Conservation (phyloP, 306 rosid species). For the Sicyos baderoa region DNA sequence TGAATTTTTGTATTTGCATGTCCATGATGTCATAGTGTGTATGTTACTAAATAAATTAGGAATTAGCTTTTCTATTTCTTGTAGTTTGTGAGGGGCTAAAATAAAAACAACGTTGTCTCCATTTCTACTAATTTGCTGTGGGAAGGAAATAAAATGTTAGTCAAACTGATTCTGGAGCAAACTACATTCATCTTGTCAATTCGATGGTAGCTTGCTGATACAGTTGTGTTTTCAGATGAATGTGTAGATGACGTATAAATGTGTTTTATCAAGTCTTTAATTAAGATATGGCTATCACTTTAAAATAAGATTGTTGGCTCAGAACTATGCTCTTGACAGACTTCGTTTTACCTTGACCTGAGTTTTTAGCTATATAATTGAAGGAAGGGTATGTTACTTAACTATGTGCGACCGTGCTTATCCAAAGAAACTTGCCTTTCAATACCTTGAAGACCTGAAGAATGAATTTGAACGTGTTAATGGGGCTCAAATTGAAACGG, state of each 20-base stretch:
- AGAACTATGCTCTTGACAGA: neutral
- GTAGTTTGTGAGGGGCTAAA: neutral
- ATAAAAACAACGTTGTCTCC: neutral
- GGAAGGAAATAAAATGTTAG: neutral
- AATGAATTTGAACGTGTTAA: conserved; percentile 93
- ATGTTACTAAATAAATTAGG: neutral
- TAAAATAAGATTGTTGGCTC: neutral
- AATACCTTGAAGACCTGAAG: conserved; percentile 95
- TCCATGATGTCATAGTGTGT: conserved; percentile 1
- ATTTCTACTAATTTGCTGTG: neutral
- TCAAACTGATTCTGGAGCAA: neutral
- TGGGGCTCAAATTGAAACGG: conserved; percentile 92
- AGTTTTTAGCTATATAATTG: conserved; percentile 65
- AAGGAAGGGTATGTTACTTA: conserved; percentile 96
- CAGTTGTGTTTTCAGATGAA: neutral
- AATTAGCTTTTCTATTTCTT: neutral
- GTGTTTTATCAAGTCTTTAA: neutral
- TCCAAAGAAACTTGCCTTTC: conserved; percentile 98
- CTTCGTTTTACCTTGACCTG: conserved; percentile 48
- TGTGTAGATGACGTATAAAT: neutral
- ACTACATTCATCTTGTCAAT: neutral
- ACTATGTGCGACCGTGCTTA: conserved; percentile 97
- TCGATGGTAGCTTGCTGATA: neutral
- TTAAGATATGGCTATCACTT: neutral
- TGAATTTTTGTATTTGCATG: neutral